Evolutionary conservation across 352 stramenopile genomes (phyloP).

Genomic region (Phytophthora idaei): DNA sequence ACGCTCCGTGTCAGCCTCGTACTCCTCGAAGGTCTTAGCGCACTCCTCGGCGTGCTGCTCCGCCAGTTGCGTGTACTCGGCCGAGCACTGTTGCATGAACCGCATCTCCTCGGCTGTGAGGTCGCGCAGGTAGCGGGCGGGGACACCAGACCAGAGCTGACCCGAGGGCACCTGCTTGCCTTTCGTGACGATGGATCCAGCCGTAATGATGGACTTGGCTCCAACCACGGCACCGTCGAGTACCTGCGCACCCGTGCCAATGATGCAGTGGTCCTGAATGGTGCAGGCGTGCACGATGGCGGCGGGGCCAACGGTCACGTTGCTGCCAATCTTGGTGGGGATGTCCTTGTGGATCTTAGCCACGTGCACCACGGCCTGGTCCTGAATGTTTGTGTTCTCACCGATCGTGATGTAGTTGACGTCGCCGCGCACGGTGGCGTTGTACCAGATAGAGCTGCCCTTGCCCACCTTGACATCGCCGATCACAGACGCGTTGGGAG

Average conservation of each 20-base stretch:
- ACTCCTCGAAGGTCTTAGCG: conserved; percentile 85
- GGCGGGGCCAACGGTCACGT: conserved; percentile 88
- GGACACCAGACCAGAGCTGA: conserved; percentile 89
- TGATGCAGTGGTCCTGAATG: conserved; percentile 92
- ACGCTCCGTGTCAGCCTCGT: conserved; percentile 77
- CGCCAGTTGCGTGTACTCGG: conserved; percentile 86
- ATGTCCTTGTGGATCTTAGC: conserved; percentile 93
- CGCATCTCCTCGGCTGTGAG: conserved; percentile 86
- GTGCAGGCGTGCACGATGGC: conserved; percentile 93
- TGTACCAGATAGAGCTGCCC: conserved; percentile 94
- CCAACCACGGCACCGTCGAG: conserved; percentile 90
- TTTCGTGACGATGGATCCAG: conserved; percentile 88
- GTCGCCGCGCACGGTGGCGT: conserved; percentile 90
- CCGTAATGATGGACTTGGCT: conserved; percentile 89
- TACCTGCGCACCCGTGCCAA: conserved; percentile 92
- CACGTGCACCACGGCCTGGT: conserved; percentile 93
- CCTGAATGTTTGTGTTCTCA: conserved; percentile 93
- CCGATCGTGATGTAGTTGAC: conserved; percentile 95
- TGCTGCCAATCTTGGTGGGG: conserved; percentile 90
- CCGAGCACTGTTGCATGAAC: conserved; percentile 90
- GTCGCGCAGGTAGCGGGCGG: conserved; percentile 84
- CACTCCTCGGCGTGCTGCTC: conserved; percentile 74
- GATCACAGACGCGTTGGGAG: conserved; percentile 92
- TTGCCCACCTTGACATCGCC: conserved; percentile 93
- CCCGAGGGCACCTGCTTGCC: conserved; percentile 89